Evolutionary conservation across 2,329 filamentous ascomycete species (phyloP).

Genomic region (Cladosporium sp.): DNA sequence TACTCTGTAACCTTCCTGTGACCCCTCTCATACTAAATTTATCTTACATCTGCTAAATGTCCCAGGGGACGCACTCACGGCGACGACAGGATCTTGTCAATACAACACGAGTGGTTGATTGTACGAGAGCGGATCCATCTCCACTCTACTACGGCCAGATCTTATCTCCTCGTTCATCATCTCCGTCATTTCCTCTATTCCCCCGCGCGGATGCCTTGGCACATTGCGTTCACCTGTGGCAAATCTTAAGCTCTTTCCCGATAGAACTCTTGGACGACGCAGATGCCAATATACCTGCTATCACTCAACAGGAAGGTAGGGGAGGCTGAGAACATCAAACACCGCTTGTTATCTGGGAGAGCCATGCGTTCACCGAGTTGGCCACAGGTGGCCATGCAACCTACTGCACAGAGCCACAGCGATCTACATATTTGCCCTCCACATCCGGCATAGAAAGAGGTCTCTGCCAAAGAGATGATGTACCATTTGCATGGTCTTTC

Average conservation of each 20-base stretch:
- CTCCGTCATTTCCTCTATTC: neutral
- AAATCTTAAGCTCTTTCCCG: neutral
- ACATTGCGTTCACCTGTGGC: neutral
- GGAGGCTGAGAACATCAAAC: neutral
- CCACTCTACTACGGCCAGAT: neutral
- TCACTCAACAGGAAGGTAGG: conserved; percentile 2
- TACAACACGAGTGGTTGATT: neutral
- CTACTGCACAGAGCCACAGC: neutral
- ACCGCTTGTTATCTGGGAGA: neutral
- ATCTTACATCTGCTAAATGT: neutral
- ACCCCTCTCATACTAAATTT: neutral
- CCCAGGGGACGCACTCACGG: neutral
- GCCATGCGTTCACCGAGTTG: neutral
- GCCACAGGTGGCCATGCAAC: neutral
- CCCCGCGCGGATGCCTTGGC: conserved; percentile 5
- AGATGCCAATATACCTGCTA: conserved; percentile 5
- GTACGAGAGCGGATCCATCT: neutral
- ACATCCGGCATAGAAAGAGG: neutral
- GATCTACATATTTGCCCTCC: neutral
- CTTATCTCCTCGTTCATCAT: neutral
- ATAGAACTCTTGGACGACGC: conserved; percentile 1
- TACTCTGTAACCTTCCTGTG: neutral
- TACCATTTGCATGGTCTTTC: too few relatives aligned
- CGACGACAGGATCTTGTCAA: neutral
- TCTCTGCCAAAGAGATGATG: neutral